Evolutionary conservation across 139 green algal genomes (phyloP).

Genomic region (Closterium sp.): DNA sequence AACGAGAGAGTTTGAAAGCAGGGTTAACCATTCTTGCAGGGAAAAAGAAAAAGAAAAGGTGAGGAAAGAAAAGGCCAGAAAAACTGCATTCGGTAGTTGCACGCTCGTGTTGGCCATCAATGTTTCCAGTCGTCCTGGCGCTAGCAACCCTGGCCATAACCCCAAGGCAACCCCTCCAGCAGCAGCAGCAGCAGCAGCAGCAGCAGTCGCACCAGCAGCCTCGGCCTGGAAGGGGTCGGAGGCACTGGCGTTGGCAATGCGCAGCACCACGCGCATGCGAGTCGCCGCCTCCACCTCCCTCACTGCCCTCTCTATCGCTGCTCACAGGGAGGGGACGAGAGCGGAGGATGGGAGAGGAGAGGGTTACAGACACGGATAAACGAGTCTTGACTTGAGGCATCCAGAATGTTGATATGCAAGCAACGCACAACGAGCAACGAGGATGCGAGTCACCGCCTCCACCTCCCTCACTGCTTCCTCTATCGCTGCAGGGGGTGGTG

Average conservation of each 20-base stretch:
- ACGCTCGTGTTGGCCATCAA: no score
- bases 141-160: no score
- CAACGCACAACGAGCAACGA: no score
- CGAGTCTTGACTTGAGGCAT: no score
- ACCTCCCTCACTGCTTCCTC: background rate
- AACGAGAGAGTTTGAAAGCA: no score
- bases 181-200: background rate
- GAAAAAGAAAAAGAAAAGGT: no score
- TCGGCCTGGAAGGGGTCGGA: background rate
- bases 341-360: background rate
- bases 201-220: background rate
- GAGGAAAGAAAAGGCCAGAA: no score
- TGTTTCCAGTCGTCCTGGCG: no score
- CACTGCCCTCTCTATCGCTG: background rate
- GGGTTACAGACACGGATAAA: background rate
- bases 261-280: background rate
- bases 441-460: background rate
- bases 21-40: no score
- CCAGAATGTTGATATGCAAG: no score
- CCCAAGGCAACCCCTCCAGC: background rate
- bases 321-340: no score
- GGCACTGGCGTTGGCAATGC: background rate
- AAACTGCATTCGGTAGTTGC: no score
- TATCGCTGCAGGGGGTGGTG: background rate
- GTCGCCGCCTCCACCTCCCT: background rate